Base-by-base conservation (phyloP, 495 filamentous ascomycete species). In the Podospora sp. region DNA sequence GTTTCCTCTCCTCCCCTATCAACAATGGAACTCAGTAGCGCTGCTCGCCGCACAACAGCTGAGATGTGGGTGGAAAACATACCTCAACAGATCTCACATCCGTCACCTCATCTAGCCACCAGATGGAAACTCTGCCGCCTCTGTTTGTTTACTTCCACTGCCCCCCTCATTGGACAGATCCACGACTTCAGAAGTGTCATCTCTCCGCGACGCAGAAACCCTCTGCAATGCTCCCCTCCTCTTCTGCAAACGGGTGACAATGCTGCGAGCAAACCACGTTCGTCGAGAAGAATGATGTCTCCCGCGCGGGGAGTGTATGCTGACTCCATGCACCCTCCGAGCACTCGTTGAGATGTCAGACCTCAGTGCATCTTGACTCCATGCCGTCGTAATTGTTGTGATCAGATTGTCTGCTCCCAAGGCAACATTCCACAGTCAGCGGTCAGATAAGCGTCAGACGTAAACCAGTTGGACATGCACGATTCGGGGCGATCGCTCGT, bases 391-490 rank as follows among this genome's bases (percentile, higher is more conserved):
- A 46, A 46, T 46, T 46, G 40, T 46, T 46, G 40, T 46, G 40
- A 46, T 46, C 40, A 18, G 40, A 46, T 46, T 46, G 40, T 46
- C 5, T 14, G 12, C 40, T 6, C 40, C 2, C 4, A 46, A 18
- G 14, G 2, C 4, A 2, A 11, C 16, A 18, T 11, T 18, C 40
- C 16, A 14, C 12, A 6, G 5, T 46, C 12, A 6, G 29, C 14
- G 40, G 40, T 46, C 9, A 46, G 11, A 46, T 46, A 46, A 46
- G 40, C 40, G 40, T 46, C 40, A 46, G 5, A 46, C 40, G 40
- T 12, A 46, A 68, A 35, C 16, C 20, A 62, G 27, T 53, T 62
- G 65, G 55, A 56, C 20, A 35, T 46, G 49, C 57, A 58, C 26
- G 51, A 21, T 58, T 22, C 36, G 50, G 63, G 33, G 26, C 25